Base-by-base conservation (phyloP, 371 early-diverging fungal species). In the Actinomortierella ambigua region DNA sequence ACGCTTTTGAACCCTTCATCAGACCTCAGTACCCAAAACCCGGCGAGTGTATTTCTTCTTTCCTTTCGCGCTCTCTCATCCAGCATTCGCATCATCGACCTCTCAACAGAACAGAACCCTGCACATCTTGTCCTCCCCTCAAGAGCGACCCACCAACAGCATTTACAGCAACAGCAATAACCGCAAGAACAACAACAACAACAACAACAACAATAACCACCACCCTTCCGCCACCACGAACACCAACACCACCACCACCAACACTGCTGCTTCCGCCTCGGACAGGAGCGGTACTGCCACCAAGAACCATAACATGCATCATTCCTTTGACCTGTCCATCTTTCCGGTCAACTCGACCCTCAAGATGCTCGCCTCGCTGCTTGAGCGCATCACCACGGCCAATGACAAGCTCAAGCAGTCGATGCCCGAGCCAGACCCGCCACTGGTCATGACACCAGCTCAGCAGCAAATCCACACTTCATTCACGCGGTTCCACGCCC, bases 401-500 rank as follows among this genome's bases (percentile, higher is more conserved):
- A 88, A 88, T 56, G 90, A 78, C 77, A 71, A 70, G 46, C 73
- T 56, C 64, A 71, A 69, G 43, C 65, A 63, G 42, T 54, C 67
- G 14, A 49, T 73, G 46, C 73, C 73, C 4, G 73, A 73, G 40
- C 73, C 73, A 56, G 73, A 73, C 44, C 47, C 73, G 9, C 63
- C 73, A 8, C 17, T 66, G 47, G 67, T 63, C 52, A 73, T 73
- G 73, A 73, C 73, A 1, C 63, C 73, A 41, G 63, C 73, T 1
- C 75, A 65, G 50, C 69, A 69, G 53, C 79, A 81, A 63, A 69
- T 62, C 48, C 59, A 76, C 40, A 65, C 77, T 6, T 63, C 69
- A 23, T 82, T 78, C 59, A 85, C 87, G 26, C 81, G 90, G 40
- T 96, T 95, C 67, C 93, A 94, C 68, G 93, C 97, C 20, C 86